These are phyloP conservation scores for Diplodia scrobiculata DNA, from an alignment of 2,329 filamentous ascomycete species.

Conservation along the genomic window DNA sequence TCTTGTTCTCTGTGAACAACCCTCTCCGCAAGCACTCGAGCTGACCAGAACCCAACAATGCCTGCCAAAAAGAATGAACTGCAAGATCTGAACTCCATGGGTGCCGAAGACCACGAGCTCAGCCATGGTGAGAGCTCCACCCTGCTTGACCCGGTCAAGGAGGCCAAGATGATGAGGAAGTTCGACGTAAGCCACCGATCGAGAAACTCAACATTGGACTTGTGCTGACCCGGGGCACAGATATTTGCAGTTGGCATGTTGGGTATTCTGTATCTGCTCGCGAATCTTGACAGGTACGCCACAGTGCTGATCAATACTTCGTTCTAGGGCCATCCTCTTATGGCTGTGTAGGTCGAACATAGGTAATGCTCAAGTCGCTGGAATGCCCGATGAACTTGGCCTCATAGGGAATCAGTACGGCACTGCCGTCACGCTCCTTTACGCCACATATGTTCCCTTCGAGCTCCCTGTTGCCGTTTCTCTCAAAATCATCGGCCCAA, in stretches of 20 bases:
- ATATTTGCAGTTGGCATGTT: slow-evolving; percentile 25
- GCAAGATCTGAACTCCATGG: slow-evolving; percentile 10
- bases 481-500: slow-evolving; percentile 60
- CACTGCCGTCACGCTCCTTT: slow-evolving; percentile 61
- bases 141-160: slow-evolving; percentile 23
- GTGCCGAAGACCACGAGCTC: slow-evolving; percentile 8
- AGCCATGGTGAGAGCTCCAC: slow-evolving; percentile 18
- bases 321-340: slow-evolving; percentile 18
- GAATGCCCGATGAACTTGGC: slow-evolving; percentile 28
- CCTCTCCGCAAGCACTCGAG: neutral
- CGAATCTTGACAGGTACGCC: slow-evolving; percentile 28
- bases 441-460: slow-evolving; percentile 54
- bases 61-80: slow-evolving; percentile 18
- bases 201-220: neutral
- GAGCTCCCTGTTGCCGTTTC: slow-evolving; percentile 62
- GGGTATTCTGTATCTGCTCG: slow-evolving; percentile 28
- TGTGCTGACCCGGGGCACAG: neutral
- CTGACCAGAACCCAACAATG: slow-evolving; percentile 24
- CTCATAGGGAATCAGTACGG: slow-evolving; percentile 22
- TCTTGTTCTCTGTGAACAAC: slow-evolving; percentile 17
- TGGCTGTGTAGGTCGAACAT: slow-evolving; percentile 34
- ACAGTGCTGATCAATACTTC: slow-evolving; percentile 1
- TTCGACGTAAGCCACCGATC: slow-evolving; percentile 8
- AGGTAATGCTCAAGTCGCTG: slow-evolving; percentile 49
- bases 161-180: slow-evolving; percentile 26